Conservation (phyloP, 2,329 filamentous ascomycete species). For the Stachybotrys chlorohalonatus region DNA sequence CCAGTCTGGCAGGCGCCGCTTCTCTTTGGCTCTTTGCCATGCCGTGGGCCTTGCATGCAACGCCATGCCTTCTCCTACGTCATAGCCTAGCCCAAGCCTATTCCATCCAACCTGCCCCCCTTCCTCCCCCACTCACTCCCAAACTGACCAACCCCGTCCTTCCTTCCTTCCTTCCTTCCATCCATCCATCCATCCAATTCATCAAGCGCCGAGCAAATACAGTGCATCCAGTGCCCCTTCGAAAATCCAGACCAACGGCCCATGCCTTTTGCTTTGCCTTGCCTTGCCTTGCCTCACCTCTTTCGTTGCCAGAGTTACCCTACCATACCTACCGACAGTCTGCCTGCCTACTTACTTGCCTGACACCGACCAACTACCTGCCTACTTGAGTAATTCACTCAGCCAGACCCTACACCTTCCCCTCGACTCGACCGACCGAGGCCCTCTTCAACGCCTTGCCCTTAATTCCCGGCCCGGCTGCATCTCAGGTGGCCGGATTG, state of each 20-base stretch:
- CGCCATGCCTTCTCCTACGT: neutral
- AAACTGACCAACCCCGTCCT: neutral
- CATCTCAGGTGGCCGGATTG: neutral
- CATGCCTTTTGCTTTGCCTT: neutral
- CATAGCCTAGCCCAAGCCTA: neutral
- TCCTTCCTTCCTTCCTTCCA: neutral
- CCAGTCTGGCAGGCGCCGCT: no score
- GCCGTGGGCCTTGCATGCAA: neutral
- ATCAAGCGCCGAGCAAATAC: neutral
- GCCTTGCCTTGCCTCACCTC: neutral
- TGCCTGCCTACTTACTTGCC: neutral
- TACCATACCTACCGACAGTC: neutral
- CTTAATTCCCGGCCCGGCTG: neutral
- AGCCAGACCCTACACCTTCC: no score
- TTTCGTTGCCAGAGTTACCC: neutral
- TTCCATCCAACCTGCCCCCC: neutral
- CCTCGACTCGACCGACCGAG: no score
- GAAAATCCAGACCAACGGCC: neutral
- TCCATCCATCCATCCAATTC: neutral
- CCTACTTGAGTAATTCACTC: no score
- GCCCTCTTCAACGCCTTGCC: neutral
- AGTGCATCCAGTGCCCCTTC: neutral
- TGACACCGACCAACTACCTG: neutral
- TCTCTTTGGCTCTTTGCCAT: no score
- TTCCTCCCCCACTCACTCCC: neutral